These are phyloP conservation scores for Cytidiella melzeri DNA, from an alignment of 768 basidiomycete species.

Conservation along the genomic window DNA sequence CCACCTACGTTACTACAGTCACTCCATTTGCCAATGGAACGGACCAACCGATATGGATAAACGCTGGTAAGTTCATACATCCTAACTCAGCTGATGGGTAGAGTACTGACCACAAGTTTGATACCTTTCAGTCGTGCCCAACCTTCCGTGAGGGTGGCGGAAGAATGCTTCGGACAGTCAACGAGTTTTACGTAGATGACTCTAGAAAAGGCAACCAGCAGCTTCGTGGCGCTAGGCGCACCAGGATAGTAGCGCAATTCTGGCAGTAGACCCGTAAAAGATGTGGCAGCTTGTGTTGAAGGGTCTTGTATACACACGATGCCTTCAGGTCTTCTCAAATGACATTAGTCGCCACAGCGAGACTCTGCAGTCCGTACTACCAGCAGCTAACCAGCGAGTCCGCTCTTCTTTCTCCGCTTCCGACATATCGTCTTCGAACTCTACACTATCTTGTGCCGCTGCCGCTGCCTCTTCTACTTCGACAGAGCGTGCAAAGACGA, in stretches of 20 bases:
- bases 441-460: neutral
- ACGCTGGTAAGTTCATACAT: conserved; percentile 18
- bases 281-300: too few species aligned
- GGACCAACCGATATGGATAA: conserved; percentile 40
- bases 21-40: conserved; percentile 42
- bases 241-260: too few species aligned
- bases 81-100: neutral
- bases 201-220: neutral
- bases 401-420: conserved; percentile 19
- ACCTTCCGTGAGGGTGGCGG: conserved; percentile 17
- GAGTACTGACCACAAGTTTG: too few species aligned
- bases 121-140: conserved; percentile 11
- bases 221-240: neutral
- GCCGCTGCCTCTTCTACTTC: neutral
- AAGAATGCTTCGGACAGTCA: neutral
- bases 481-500: conserved; percentile 53
- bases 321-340: conserved; percentile 14
- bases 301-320: neutral
- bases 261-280: too few species aligned
- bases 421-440: conserved; percentile 16
- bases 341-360: conserved; percentile 23
- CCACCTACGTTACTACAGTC: conserved; percentile 40
- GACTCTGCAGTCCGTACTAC: conserved; percentile 21
- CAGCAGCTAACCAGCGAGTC: conserved; percentile 21
- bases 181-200: too few species aligned